phyloP scores from a whole-genome alignment of 2,329 filamentous ascomycete species.

The Aspergillus glaucus region DNA sequence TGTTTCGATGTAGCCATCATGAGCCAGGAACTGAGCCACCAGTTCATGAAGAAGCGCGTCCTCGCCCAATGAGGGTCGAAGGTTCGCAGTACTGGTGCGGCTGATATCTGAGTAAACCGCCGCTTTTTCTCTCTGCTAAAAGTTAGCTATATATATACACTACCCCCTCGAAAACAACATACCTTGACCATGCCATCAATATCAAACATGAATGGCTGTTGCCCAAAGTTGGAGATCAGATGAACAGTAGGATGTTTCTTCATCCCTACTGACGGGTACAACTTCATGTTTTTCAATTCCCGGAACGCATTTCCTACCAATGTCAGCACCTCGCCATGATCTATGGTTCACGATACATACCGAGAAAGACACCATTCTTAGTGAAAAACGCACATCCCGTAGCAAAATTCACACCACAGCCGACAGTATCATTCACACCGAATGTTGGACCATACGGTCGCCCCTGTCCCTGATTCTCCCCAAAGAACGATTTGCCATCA shows the following conservation, averaged over 20 bases:
- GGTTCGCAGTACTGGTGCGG: slow-evolving; percentile 48
- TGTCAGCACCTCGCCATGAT: slow-evolving; percentile 3
- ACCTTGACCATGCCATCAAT: slow-evolving; percentile 82
- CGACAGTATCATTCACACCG: slow-evolving; percentile 53
- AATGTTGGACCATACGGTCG: slow-evolving; percentile 58
- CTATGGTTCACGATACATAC: slow-evolving; percentile 30
- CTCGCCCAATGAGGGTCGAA: slow-evolving; percentile 63
- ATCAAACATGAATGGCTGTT: slow-evolving; percentile 77
- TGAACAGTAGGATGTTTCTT: slow-evolving; percentile 56
- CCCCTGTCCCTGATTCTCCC: slow-evolving; percentile 48
- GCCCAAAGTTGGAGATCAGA: slow-evolving; percentile 57
- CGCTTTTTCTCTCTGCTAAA: slow-evolving; percentile 53
- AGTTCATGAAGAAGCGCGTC: slow-evolving; percentile 74
- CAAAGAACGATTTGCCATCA: slow-evolving; percentile 58
- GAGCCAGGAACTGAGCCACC: slow-evolving; percentile 80
- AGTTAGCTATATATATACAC: slow-evolving; percentile 2
- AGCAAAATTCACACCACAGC: slow-evolving; percentile 60
- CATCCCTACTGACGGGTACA: slow-evolving; percentile 58
- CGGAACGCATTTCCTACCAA: slow-evolving; percentile 51
- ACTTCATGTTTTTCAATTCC: slow-evolving; percentile 37
- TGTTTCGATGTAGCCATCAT: slow-evolving; percentile 93
- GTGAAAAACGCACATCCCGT: slow-evolving; percentile 59
- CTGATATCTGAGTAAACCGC: slow-evolving; percentile 58
- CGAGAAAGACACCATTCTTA: slow-evolving; percentile 55
- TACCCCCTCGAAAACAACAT: slow-evolving; percentile 26